These are phyloP conservation scores for Harringtonia aguacate DNA, from an alignment of 2,329 filamentous ascomycete genomes.

Conservation along the genomic window DNA sequence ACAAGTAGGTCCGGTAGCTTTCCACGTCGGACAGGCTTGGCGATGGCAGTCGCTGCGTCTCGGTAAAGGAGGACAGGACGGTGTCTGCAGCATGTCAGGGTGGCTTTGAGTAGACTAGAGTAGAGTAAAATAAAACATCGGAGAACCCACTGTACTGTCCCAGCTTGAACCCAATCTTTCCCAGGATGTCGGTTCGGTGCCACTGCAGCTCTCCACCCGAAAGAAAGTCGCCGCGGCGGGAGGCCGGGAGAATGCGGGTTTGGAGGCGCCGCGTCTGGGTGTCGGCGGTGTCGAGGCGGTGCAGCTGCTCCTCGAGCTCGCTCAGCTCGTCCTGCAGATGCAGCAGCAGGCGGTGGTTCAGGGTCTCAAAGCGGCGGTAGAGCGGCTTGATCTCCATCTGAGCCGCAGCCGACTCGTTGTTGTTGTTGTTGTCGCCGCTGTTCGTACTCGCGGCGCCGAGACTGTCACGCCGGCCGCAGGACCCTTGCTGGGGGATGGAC, in stretches of 20 bases:
- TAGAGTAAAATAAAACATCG: no score
- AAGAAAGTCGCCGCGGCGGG: slow-evolving; percentile 44
- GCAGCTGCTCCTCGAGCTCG: slow-evolving; percentile 70
- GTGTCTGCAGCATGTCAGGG: no score
- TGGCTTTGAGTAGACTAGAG: slow-evolving; percentile 32
- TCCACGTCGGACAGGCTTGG: slow-evolving; percentile 35
- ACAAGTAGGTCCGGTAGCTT: slow-evolving; percentile 41
- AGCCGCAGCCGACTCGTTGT: neutral
- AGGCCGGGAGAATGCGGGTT: slow-evolving; percentile 42
- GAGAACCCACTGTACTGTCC: slow-evolving; percentile 51
- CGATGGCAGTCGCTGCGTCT: slow-evolving; percentile 35
- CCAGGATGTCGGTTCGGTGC: slow-evolving; percentile 49
- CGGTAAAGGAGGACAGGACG: slow-evolving; percentile 47
- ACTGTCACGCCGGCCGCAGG: slow-evolving; percentile 8
- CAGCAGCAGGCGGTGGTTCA: slow-evolving; percentile 74
- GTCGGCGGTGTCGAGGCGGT: slow-evolving; percentile 51
- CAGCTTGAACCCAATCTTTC: slow-evolving; percentile 54
- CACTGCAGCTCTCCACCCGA: slow-evolving; percentile 46
- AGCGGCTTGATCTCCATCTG: slow-evolving; percentile 40
- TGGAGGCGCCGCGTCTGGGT: slow-evolving; percentile 33
- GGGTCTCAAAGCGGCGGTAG: slow-evolving; percentile 70
- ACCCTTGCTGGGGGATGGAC: slow-evolving; percentile 14
- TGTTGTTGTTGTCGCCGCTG: neutral
- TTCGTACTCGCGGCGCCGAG: slow-evolving; percentile 4
- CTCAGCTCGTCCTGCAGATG: slow-evolving; percentile 78